phyloP scores from a whole-genome alignment of 2,329 filamentous ascomycete genomes.

The Tolypocladium tropicale region DNA sequence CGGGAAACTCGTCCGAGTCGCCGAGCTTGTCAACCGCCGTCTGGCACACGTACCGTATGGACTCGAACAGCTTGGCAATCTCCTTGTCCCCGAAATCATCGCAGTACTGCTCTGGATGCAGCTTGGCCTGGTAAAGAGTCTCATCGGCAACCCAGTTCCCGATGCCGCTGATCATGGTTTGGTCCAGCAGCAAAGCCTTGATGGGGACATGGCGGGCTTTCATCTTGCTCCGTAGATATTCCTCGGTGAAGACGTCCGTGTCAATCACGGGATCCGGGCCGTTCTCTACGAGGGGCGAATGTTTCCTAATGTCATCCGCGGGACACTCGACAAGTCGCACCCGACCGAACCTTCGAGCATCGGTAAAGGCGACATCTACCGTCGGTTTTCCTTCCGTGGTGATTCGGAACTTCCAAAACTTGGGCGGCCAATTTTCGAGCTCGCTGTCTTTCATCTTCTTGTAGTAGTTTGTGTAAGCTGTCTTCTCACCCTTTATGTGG shows the following conservation, averaged over 20 bases:
- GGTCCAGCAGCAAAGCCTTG: conserved; percentile 81
- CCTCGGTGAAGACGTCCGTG: conserved; percentile 62
- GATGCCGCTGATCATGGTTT: conserved; percentile 80
- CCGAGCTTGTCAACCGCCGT: conserved; percentile 69
- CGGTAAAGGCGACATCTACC: conserved; percentile 68
- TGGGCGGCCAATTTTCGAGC: conserved; percentile 69
- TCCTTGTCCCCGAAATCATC: conserved; percentile 67
- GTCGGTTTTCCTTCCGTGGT: conserved; percentile 45
- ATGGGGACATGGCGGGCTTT: conserved; percentile 71
- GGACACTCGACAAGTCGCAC: conserved; percentile 75
- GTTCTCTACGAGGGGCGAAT: conserved; percentile 77
- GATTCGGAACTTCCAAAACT: conserved; percentile 78
- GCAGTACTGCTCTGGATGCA: conserved; percentile 90
- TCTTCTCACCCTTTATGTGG: conserved; percentile 70
- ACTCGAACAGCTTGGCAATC: conserved; percentile 59
- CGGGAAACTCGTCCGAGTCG: conserved; percentile 75
- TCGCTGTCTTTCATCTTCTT: conserved; percentile 54
- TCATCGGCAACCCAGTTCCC: conserved; percentile 98
- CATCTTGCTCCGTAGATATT: conserved; percentile 65
- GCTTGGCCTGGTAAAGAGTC: conserved; percentile 74
- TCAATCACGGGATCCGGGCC: conserved; percentile 89
- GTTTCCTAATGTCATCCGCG: conserved; percentile 62
- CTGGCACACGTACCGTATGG: conserved; percentile 69
- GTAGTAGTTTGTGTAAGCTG: conserved; percentile 74
- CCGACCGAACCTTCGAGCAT: conserved; percentile 67